A percentile compares a stretch with the other conserved stretches of the same genome.
These are phyloP conservation scores for Podaxis mareebaensis DNA, from an alignment of 768 basidiomycete species.

Conservation along the genomic window DNA sequence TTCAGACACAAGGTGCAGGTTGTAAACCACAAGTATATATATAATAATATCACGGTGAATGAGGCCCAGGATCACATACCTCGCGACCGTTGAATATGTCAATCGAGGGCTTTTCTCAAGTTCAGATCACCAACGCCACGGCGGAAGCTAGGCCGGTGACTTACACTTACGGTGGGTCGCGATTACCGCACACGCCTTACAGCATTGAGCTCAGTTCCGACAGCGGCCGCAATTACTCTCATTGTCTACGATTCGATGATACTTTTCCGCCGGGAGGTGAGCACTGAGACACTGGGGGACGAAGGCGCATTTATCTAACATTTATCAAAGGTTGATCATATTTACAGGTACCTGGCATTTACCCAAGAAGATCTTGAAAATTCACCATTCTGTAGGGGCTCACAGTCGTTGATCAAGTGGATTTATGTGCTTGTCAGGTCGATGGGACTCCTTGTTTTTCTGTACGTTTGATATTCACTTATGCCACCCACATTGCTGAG, in stretches of 20 bases:
- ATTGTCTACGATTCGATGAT: conserved; percentile 6
- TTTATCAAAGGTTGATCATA: not conserved
- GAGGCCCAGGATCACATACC: not conserved
- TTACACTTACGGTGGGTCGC: not conserved
- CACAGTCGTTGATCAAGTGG: conserved; percentile 1
- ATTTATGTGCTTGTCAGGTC: conserved; percentile 3
- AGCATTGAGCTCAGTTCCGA: not conserved
- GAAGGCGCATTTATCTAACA: not conserved
- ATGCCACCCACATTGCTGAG: not conserved
- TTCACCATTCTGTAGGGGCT: not conserved
- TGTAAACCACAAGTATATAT: not conserved
- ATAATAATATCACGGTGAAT: not conserved
- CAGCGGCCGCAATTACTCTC: conserved; percentile 1
- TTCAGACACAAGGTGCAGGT: too few species aligned
- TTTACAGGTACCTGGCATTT: not conserved
- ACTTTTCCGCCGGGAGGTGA: conserved; percentile 4
- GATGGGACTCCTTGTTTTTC: not conserved
- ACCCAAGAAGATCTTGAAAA: not conserved
- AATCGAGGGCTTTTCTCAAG: not conserved
- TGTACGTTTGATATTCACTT: not conserved
- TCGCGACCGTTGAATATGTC: not conserved
- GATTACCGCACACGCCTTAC: not conserved
- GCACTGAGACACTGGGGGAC: not conserved
- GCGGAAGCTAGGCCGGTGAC: not conserved
- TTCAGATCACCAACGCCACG: not conserved